Conservation (phyloP, 169 alveolate species). For the Plasmodium billcollinsi region DNA sequence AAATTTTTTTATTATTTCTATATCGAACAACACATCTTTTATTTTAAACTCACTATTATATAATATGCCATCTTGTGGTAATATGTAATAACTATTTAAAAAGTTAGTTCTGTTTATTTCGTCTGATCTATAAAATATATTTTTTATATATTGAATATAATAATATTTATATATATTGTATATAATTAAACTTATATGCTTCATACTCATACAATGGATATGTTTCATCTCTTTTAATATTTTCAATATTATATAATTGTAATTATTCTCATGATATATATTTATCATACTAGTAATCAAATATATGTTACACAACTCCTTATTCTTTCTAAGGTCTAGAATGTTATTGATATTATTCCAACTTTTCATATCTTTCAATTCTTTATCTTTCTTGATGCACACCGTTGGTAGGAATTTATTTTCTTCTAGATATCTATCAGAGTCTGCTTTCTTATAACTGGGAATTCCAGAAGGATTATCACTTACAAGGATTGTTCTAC, state of each 20-base stretch:
- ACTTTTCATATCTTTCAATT: constrained; percentile 22
- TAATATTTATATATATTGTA: constrained; percentile 32
- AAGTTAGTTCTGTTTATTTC: background rate
- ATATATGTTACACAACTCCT: constrained; percentile 29
- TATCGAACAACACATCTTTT: constrained; percentile 3
- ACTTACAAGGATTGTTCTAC: background rate
- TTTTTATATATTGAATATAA: constrained; percentile 14
- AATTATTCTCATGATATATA: constrained; percentile 59
- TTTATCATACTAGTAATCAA: constrained; percentile 41
- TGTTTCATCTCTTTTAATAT: constrained; percentile 23
- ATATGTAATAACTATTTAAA: constrained; percentile 11
- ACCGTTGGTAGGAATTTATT: constrained; percentile 14
- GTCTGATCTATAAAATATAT: constrained; percentile 11
- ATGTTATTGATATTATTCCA: constrained; percentile 22
- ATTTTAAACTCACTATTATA: background rate
- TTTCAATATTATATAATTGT: constrained; percentile 30
- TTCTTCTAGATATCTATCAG: background rate
- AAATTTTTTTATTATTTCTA: constrained; percentile 11
- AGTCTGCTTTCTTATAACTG: background rate
- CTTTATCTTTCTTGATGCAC: constrained; percentile 21
- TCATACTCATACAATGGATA: constrained; percentile 26
- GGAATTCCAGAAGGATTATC: background rate
- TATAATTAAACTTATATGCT: constrained; percentile 32
- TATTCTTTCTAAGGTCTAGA: constrained; percentile 31
- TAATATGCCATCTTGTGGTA: constrained; percentile 7